A percentile compares a stretch with the other conserved stretches of the same genome.
Evolutionary conservation across 1,284 basidiomycete genomes (phyloP).

Genomic region (Cutaneotrichosporon curvatum): DNA sequence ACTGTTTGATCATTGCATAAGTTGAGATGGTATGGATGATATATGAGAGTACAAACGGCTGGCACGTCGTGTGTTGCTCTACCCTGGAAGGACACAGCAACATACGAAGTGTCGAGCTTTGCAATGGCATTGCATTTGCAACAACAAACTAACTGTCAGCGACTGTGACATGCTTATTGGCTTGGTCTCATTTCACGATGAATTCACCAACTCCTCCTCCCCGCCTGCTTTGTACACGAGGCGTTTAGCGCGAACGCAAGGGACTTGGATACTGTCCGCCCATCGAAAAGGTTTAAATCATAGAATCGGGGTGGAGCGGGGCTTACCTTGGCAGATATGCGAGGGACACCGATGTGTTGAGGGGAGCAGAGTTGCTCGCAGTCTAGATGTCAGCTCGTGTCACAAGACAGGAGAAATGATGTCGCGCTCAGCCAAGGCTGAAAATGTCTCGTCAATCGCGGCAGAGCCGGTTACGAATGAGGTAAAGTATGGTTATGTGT

Average conservation of each 20-base stretch:
- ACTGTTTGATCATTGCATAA: too few relatives aligned
- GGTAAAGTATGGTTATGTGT: constrained; percentile 42
- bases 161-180: constrained; percentile 1
- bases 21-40: too few relatives aligned
- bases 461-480: constrained; percentile 38
- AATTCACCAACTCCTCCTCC: constrained; percentile 36
- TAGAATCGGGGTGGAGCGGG: not conserved
- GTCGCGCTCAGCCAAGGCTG: constrained; percentile 45
- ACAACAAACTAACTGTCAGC: constrained; percentile 19
- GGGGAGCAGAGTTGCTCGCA: not conserved
- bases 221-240: constrained; percentile 44
- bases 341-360: not conserved
- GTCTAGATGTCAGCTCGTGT: not conserved
- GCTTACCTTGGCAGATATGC: not conserved
- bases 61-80: too few relatives aligned
- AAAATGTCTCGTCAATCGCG: constrained; percentile 42
- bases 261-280: constrained; percentile 40
- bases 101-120: not conserved
- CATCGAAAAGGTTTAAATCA: constrained; percentile 40
- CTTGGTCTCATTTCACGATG: not conserved
- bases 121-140: too few relatives aligned
- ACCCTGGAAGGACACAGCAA: not conserved
- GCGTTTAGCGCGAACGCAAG: constrained; percentile 33
- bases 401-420: not conserved
- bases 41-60: too few relatives aligned